These are phyloP conservation scores for Termitomyces sp. DNA, from an alignment of 768 basidiomycete genomes.

Conservation along the genomic window DNA sequence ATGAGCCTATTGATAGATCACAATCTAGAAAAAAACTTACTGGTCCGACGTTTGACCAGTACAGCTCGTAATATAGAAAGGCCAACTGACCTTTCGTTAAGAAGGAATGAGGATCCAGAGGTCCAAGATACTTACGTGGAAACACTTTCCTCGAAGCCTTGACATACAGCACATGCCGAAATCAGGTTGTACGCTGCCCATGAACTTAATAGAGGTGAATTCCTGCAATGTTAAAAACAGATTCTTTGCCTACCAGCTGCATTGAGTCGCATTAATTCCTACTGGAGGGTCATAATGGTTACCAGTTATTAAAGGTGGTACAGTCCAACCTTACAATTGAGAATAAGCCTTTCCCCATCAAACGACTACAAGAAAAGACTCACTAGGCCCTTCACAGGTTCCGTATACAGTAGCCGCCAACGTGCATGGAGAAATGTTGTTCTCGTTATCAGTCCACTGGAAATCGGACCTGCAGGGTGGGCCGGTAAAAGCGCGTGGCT, in stretches of 20 bases:
- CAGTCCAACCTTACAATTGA: slow-evolving; percentile 21
- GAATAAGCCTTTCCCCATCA: neutral
- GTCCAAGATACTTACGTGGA: slow-evolving; percentile 23
- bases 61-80: slow-evolving; percentile 6
- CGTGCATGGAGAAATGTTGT: slow-evolving; percentile 27
- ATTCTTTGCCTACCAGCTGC: slow-evolving; percentile 31
- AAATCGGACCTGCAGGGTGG: slow-evolving; percentile 27
- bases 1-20: neutral
- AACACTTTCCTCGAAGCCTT: slow-evolving; percentile 24
- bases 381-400: slow-evolving; percentile 30
- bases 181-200: slow-evolving; percentile 54
- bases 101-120: too few relatives aligned
- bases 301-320: slow-evolving; percentile 15
- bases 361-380: slow-evolving; percentile 10
- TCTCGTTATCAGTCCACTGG: slow-evolving; percentile 31
- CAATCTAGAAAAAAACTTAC: neutral
- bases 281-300: neutral
- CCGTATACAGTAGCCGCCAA: slow-evolving; percentile 29
- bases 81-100: slow-evolving; percentile 3
- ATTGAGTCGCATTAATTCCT: slow-evolving; percentile 17
- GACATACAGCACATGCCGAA: slow-evolving; percentile 46
- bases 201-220: slow-evolving; percentile 28
- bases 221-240: neutral
- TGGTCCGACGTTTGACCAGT: slow-evolving; percentile 1
- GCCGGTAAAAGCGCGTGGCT: slow-evolving; percentile 11